Evolutionary conservation across 495 filamentous ascomycete genomes (phyloP).

Genomic region (Penicillium cinerascens): DNA sequence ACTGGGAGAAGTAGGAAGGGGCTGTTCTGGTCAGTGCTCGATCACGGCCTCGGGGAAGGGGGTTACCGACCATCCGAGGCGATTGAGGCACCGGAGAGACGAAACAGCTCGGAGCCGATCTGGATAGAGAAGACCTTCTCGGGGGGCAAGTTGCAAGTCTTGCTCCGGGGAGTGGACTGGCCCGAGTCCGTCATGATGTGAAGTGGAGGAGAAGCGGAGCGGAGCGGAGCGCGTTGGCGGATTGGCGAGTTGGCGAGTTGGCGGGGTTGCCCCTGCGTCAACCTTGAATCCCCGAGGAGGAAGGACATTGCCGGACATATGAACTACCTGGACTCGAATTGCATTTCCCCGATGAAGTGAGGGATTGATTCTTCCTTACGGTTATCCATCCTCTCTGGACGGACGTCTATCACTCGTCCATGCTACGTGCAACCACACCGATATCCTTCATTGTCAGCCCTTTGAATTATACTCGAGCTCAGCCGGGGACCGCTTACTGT

Average conservation of each 20-base stretch:
- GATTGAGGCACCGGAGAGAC: slow-evolving; percentile 89
- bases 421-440: too few species aligned
- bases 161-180: background rate
- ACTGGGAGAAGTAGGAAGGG: slow-evolving; percentile 95
- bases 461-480: too few species aligned
- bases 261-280: too few species aligned
- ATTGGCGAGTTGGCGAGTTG: background rate
- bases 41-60: background rate
- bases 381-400: too few species aligned
- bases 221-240: background rate
- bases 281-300: too few species aligned
- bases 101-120: slow-evolving; percentile 87
- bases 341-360: too few species aligned
- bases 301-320: too few species aligned
- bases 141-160: slow-evolving; percentile 39
- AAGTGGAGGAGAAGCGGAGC: background rate
- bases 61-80: slow-evolving; percentile 83
- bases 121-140: slow-evolving; percentile 88
- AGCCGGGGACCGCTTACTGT: too few species aligned
- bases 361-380: too few species aligned
- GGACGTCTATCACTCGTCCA: too few species aligned
- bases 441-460: too few species aligned
- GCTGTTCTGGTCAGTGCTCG: slow-evolving; percentile 47
- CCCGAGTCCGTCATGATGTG: background rate
- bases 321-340: too few species aligned